Evolutionary conservation across 192 early-diverging fungal genomes (phyloP).

Genomic region (Fimicolochytrium jonesii): DNA sequence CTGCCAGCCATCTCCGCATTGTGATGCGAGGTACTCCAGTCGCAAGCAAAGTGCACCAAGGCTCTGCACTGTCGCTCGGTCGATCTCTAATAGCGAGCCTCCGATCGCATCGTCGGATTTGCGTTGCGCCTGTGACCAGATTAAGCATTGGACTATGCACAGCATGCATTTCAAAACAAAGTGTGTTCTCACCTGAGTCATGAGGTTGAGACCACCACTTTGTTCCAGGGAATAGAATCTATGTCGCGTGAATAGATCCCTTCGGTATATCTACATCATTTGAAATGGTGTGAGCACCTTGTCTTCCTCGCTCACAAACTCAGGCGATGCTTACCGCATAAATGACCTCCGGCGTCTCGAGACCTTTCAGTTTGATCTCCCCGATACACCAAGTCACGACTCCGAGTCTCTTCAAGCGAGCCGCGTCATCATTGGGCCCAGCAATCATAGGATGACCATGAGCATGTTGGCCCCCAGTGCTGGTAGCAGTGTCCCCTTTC

Average conservation of each 20-base stretch:
- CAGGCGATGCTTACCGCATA: conserved; percentile 46
- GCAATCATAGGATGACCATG: too few species aligned
- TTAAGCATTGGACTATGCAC: too few species aligned
- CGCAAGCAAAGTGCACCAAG: conserved; percentile 56
- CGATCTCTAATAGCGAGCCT: conserved; percentile 19
- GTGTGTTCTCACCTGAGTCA: conserved; percentile 2
- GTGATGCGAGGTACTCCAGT: conserved; percentile 49
- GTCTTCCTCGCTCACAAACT: not conserved
- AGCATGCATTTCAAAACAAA: too few species aligned
- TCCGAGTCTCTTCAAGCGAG: conserved; percentile 21
- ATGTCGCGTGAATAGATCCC: conserved; percentile 26
- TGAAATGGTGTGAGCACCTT: not conserved
- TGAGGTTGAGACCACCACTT: conserved; percentile 25
- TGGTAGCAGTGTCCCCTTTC: conserved; percentile 22
- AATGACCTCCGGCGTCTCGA: conserved; percentile 83
- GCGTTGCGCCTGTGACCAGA: not conserved
- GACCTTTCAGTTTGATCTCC: conserved; percentile 79
- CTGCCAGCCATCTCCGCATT: conserved; percentile 32
- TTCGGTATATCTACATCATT: conserved; percentile 26
- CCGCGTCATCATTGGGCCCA: conserved; percentile 13
- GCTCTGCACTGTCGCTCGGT: conserved; percentile 42
- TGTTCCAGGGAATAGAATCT: conserved; percentile 29
- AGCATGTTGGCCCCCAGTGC: too few species aligned
- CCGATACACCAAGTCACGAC: conserved; percentile 61
- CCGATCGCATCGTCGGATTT: not conserved